Conservation (phyloP, 225 moss, liverwort and hornwort species). For the Rhytidiadelphus loreus region DNA sequence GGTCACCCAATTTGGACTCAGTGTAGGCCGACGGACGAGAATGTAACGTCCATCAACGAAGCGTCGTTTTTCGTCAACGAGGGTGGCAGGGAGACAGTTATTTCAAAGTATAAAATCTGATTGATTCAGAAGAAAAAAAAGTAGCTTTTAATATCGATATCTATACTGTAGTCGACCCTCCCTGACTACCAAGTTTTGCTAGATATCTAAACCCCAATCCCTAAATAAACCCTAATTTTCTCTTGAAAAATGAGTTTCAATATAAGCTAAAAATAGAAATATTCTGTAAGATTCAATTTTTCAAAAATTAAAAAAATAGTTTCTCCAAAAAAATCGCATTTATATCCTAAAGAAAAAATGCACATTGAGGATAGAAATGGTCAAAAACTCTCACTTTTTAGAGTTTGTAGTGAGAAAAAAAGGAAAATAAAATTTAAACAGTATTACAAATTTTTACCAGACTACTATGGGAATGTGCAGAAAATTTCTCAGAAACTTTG, state of each 20-base stretch:
- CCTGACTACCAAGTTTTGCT: neutral
- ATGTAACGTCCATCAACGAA: neutral
- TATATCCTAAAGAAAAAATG: neutral
- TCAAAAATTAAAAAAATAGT: neutral
- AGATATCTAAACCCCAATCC: no score
- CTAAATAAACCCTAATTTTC: no score
- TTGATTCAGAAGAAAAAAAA: no score
- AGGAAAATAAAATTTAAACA: neutral
- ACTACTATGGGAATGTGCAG: no score
- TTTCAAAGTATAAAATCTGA: neutral
- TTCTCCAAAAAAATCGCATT: neutral
- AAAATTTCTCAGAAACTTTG: no score
- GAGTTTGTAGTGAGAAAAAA: no score
- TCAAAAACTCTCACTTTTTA: no score
- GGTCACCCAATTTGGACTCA: neutral
- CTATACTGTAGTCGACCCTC: no score
- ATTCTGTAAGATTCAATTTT: neutral
- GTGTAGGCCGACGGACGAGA: neutral
- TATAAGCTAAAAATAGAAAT: neutral
- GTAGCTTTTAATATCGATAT: no score
- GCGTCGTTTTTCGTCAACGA: no score
- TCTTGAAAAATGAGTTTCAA: no score
- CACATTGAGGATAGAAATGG: neutral
- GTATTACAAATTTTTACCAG: no score
- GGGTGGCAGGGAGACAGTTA: neutral